Percentiles rank a stretch among this genome's conserved stretches.
phyloP scores from a whole-genome alignment of 108 stramenopile genomes.

The Nitzschia sp. region DNA sequence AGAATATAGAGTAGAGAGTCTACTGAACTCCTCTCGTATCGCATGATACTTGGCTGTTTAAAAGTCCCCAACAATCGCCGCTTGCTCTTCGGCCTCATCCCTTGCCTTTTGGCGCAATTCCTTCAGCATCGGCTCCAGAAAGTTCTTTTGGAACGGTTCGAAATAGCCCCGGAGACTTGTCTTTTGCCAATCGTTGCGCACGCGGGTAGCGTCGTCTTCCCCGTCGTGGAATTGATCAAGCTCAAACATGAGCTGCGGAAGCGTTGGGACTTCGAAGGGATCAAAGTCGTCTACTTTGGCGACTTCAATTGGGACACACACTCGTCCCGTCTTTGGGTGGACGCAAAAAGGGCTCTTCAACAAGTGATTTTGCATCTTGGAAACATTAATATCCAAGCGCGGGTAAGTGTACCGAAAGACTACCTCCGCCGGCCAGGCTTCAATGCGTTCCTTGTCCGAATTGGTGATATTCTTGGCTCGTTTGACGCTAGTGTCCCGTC shows the following conservation, averaged over 20 bases:
- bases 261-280: slow-evolving; percentile 87
- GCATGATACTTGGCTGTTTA: no score
- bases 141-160: slow-evolving; percentile 74
- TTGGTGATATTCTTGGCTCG: slow-evolving; percentile 14
- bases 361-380: slow-evolving; percentile 98
- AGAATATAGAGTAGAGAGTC: no score
- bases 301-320: slow-evolving; percentile 95
- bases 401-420: slow-evolving; percentile 96
- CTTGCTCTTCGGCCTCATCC: slow-evolving; percentile 69
- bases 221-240: slow-evolving; percentile 57
- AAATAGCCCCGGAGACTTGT: slow-evolving; percentile 78
- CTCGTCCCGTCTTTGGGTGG: slow-evolving; percentile 98
- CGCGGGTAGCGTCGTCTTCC: slow-evolving; percentile 3
- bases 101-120: slow-evolving; percentile 58
- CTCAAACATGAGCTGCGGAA: slow-evolving; percentile 73
- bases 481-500: slow-evolving; percentile 3
- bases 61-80: slow-evolving; percentile 86
- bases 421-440: slow-evolving; percentile 88
- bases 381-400: slow-evolving; percentile 99
- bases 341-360: slow-evolving; percentile 98
- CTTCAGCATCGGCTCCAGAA: slow-evolving; percentile 83
- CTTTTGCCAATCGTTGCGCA: slow-evolving; percentile 75
- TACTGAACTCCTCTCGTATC: no score
- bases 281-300: slow-evolving; percentile 73
- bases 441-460: slow-evolving; percentile 52